These are phyloP conservation scores for Coemansia sp. DNA, from an alignment of 192 early-diverging fungal genomes.

Conservation along the genomic window DNA sequence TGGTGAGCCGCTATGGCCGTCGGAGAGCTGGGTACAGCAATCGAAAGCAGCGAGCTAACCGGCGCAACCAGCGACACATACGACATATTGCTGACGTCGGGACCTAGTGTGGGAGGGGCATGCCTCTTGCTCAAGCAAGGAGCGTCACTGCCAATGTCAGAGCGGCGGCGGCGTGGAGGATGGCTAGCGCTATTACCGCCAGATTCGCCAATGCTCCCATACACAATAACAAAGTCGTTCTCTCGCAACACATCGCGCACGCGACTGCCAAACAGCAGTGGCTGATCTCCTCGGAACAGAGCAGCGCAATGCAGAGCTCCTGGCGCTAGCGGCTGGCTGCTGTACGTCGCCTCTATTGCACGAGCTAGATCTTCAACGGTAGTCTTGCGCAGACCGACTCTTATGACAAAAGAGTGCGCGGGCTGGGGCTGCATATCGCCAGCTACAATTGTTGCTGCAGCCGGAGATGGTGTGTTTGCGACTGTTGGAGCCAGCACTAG, in stretches of 20 bases:
- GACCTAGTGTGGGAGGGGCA: not conserved
- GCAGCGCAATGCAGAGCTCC: conserved; percentile 44
- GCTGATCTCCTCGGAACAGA: conserved; percentile 36
- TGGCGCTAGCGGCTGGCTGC: not conserved
- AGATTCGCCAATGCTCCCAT: conserved; percentile 29
- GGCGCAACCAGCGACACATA: not conserved
- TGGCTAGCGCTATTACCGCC: conserved; percentile 39
- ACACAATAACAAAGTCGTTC: conserved; percentile 55
- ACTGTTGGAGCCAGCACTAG: conserved; percentile 11
- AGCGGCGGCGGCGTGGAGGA: not conserved
- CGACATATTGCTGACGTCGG: not conserved
- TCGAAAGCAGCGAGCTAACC: not conserved
- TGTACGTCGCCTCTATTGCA: conserved; percentile 20
- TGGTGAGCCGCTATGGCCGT: not conserved
- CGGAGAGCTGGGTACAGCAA: not conserved
- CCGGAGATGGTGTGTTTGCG: not conserved
- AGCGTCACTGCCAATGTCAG: not conserved
- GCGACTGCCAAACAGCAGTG: conserved; percentile 55
- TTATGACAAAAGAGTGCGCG: not conserved
- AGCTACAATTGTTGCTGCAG: not conserved
- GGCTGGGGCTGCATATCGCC: not conserved
- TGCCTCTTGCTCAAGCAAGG: not conserved
- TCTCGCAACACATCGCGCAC: conserved; percentile 57
- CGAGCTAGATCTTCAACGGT: conserved; percentile 35
- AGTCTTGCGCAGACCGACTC: not conserved